Base-by-base conservation (phyloP, 1,139 yeast genomes). In the Nadsonia starkeyi-henricii region DNA sequence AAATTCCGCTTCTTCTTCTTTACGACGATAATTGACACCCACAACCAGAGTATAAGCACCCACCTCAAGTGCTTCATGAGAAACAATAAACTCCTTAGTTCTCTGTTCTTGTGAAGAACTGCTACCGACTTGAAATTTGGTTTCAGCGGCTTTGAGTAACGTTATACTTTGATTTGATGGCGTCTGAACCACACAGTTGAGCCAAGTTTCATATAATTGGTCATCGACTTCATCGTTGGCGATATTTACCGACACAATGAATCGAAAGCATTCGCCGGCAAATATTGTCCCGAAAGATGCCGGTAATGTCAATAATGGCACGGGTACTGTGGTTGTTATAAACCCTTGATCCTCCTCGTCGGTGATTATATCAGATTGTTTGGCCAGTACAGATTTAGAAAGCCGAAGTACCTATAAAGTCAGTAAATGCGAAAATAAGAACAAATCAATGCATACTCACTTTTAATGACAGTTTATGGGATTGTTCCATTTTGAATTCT, bases 211-310 rank as follows among this genome's bases (percentile, higher is more conserved):
- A 44, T 47, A 45, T 5, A 9, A 23, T 23, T 5, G 5, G 28
- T 23, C 28, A 23, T 23, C 28, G 5, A 42, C 42, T n/a, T 44
- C 49, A 19, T 50, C 50, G 18, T 48, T 47, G 13, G 48, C 45
- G 20, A 53, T 49, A 47, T 58, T 55, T 19, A 55, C 52, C 18
- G 60, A 57, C 20, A 60, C 47, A 46, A 61, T 52, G 47, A 61
- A 58, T 5, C 55, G 50, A 46, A 61, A 59, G 36, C 54, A 57
- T 46, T 61, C 64, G n/a, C 64, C 64, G 2, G 60, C 62, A 47
- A 58, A 59, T 17, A 60, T 58, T 19, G 54, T 53, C n/a, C 62
- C 63, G 47, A 58, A 58, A 17, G 57, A 48, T 15, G 57, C 49
- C 1, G 63, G 58, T 20, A 59, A 50, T 20, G 55, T 42, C 23